A percentile compares a stretch with the other conserved stretches of the same genome.
phyloP scores from a whole-genome alignment of 306 rosid genomes.

The Phaseolus lunatus region DNA sequence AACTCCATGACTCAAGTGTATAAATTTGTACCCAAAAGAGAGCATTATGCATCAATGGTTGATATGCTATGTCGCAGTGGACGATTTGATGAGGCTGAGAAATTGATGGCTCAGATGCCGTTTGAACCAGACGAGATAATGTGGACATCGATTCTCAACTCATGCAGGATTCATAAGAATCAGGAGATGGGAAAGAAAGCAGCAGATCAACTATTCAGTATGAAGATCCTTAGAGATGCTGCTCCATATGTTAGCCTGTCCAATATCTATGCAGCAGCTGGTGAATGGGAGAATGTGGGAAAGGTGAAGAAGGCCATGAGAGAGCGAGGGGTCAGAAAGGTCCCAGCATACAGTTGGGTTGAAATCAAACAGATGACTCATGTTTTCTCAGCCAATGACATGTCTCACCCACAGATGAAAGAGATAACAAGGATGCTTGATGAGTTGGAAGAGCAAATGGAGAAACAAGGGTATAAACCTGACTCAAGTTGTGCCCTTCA shows the following conservation, averaged over 20 bases:
- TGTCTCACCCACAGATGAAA: slow-evolving; percentile 65
- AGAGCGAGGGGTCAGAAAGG: slow-evolving; percentile 81
- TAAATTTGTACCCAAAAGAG: slow-evolving; percentile 70
- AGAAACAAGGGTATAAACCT: slow-evolving; percentile 74
- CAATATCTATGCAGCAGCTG: slow-evolving; percentile 86
- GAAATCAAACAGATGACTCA: slow-evolving; percentile 75
- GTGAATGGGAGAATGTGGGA: slow-evolving; percentile 83
- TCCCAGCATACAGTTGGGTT: slow-evolving; percentile 86
- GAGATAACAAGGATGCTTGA: slow-evolving; percentile 71
- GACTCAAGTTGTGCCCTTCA: slow-evolving; percentile 85
- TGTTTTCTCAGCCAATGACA: slow-evolving; percentile 73
- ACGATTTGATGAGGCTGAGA: slow-evolving; percentile 75
- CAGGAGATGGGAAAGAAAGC: slow-evolving; percentile 77
- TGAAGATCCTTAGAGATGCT: slow-evolving; percentile 74
- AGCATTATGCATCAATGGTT: slow-evolving; percentile 79
- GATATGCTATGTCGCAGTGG: slow-evolving; percentile 83
- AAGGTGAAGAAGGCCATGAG: slow-evolving; percentile 86
- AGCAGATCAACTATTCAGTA: slow-evolving; percentile 73
- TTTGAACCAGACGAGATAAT: slow-evolving; percentile 83
- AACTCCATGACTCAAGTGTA: slow-evolving; percentile 61
- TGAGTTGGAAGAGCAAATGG: slow-evolving; percentile 64
- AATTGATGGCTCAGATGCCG: slow-evolving; percentile 76
- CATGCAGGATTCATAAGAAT: slow-evolving; percentile 88
- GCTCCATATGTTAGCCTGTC: slow-evolving; percentile 83
- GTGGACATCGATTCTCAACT: slow-evolving; percentile 85